A percentile compares a stretch with the other conserved stretches of the same genome.
These are phyloP conservation scores for Tolypocladium album DNA, from an alignment of 2,329 filamentous ascomycete genomes.

Conservation along the genomic window DNA sequence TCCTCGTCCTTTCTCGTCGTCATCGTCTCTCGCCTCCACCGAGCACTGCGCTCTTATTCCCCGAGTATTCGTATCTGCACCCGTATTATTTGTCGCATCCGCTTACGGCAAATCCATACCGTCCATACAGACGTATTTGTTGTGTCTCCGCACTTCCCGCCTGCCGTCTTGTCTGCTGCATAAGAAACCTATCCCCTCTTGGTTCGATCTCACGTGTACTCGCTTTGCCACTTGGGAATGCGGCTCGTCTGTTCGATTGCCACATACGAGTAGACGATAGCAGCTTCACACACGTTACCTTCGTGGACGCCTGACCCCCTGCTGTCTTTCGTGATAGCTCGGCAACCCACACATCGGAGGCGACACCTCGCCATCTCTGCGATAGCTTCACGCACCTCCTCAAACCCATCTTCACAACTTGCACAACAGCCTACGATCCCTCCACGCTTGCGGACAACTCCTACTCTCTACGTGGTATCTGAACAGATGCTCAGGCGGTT, in stretches of 20 bases:
- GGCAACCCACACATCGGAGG: background rate
- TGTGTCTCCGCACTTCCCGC: background rate
- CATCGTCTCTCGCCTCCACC: background rate
- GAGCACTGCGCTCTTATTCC: background rate
- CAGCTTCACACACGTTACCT: background rate
- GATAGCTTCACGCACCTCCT: background rate
- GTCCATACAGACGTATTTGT: background rate
- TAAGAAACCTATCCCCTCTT: background rate
- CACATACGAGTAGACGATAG: background rate
- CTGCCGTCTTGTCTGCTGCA: background rate
- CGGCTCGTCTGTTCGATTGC: background rate
- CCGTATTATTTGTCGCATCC: background rate
- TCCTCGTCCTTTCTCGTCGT: background rate
- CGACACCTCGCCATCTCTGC: background rate
- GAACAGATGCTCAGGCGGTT: slow-evolving; percentile 1
- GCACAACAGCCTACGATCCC: background rate
- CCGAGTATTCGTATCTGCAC: background rate
- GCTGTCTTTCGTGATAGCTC: background rate
- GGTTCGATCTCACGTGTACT: background rate
- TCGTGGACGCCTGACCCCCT: background rate
- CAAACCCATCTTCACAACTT: background rate
- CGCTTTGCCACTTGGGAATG: background rate
- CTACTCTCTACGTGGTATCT: background rate
- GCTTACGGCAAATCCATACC: too few relatives aligned
- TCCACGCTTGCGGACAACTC: background rate